Evolutionary conservation across 768 basidiomycete genomes (phyloP), one percentile per base, ranked within the genome.

Genomic region (Hypholoma fasciculare): DNA sequence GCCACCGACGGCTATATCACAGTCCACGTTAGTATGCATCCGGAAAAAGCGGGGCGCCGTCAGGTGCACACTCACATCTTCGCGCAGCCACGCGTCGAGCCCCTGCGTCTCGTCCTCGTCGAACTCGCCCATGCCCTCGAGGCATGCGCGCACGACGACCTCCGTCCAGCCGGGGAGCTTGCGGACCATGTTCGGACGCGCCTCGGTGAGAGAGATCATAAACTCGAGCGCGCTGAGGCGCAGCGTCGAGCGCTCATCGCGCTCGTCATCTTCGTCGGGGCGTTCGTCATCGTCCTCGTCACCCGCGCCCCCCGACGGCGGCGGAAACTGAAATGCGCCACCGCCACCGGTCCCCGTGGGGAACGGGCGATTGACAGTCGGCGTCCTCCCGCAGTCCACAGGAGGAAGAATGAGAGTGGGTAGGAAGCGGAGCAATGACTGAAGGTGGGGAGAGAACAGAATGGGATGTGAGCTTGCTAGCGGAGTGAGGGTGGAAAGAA

Each of bases 51-150:
- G 40, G 17, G 40, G 30, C 30, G 30, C 30, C 30, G 30, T 34
- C 30, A 34, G 30, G 36, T 49, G 57, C 51, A 38, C 19, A 82
- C 89, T 55, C 62, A 93, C 92, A 71, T 94, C 91, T 11, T 88
- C 88, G 19, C 80, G 79, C 17, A 91, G 68, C 92, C 93, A 94
- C 0, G 69, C 73, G 0, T 81, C 77, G 55, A 85, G 69, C 2
- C 72, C 74, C 38, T 68, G 69, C 14, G 57, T 64, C 71, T 74
- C 75, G 42, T 69, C 88, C 40, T 89, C 87, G 0, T 86, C 83
- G 17, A 92, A 76, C 70, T 90, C 89, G 16, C 88, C 85, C 85
- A 94, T 90, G 2, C 89, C 90, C 69, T 93, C 90, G 39, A 93
- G 67, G 71, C 90, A 92, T 7, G 88, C 88, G 2, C 89, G 76